Base-by-base conservation (phyloP, 2,329 filamentous ascomycete genomes). In the Microcyclospora tardicrescens region DNA sequence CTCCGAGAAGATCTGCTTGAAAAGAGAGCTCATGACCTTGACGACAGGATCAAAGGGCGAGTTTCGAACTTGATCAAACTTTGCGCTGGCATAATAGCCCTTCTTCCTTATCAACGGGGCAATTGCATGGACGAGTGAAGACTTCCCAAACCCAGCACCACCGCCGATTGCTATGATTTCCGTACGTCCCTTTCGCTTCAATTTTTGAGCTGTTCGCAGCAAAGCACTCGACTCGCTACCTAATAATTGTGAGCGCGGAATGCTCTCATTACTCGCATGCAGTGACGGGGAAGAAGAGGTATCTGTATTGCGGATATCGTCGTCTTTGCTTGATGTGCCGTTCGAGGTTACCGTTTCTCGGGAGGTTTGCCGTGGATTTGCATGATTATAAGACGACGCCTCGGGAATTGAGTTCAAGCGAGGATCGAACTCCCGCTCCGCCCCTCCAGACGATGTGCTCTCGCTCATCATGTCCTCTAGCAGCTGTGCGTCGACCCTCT, bases 1-100 rank as follows among this genome's bases (percentile, higher is more conserved):
- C 51, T 79, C 75, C 1, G 73, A 77, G 49, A 79, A 79, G 6
- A 79, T 77, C 44, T 79, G 75, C 16, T 75, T 67, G 40, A 79
- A 71, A 13, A 79, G 58, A 29, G 71, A 75, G 6, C 71, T 71
- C 60, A 79, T 65, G n/a, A 76, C 62, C 43, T 68, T 69, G 13
- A 77, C 61, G 29, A 78, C 67, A 0, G 75, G 72, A 39, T 78
- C 75, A 45, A 77, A 79, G 0, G 75, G 75, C 5, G 72, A 66
- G 38, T 68, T 68, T 46, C 70, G 69, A 13, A 72, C 67, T 37
- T 71, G 67, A 46, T 79, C 75, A 39, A 79, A 73, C 46, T 72
- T 74, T 16, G 73, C 68, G 34, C 69, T 67, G 1, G 73, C 72
- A 47, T 76, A 75, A 49, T 77, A 79, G 5, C 75, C 75, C 41